Evolutionary conservation across 1,284 basidiomycete genomes (phyloP).

Genomic region (Fomitopsis betulina): DNA sequence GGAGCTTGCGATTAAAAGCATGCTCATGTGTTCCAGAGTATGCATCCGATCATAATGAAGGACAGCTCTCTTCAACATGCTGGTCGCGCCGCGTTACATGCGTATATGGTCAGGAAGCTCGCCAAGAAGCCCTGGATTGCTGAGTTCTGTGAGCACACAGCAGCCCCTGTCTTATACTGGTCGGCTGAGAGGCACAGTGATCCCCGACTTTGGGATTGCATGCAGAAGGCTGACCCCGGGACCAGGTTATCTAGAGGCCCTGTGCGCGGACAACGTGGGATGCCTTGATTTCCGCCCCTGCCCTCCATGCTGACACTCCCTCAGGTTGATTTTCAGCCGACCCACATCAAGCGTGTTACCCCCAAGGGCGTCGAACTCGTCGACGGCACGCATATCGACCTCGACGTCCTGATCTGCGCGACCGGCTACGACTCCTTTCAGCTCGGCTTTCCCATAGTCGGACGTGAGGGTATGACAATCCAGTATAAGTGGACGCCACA

Average conservation of each 20-base stretch:
- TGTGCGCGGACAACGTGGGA: conserved; percentile 55
- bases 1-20: no score
- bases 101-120: conserved; percentile 44
- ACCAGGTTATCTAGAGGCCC: conserved; percentile 60
- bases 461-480: conserved; percentile 42
- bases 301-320: neutral
- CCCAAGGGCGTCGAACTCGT: conserved; percentile 49
- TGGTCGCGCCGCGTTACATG: no score
- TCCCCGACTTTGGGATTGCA: conserved; percentile 53
- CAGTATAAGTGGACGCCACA: conserved; percentile 47
- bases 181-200: conserved; percentile 42
- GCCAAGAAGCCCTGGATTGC: conserved; percentile 56
- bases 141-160: conserved; percentile 38
- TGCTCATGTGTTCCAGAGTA: no score
- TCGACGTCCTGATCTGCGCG: conserved; percentile 46
- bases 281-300: neutral
- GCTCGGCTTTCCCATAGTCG: conserved; percentile 47
- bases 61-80: no score
- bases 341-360: conserved; percentile 47
- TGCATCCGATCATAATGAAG: no score
- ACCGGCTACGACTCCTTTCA: conserved; percentile 48
- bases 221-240: conserved; percentile 62
- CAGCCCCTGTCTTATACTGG: no score
- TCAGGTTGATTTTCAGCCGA: conserved; percentile 52
- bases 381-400: conserved; percentile 47